phyloP scores from a whole-genome alignment of 1,284 basidiomycete species.

The Ceratorhiza oryzae-sativae region DNA sequence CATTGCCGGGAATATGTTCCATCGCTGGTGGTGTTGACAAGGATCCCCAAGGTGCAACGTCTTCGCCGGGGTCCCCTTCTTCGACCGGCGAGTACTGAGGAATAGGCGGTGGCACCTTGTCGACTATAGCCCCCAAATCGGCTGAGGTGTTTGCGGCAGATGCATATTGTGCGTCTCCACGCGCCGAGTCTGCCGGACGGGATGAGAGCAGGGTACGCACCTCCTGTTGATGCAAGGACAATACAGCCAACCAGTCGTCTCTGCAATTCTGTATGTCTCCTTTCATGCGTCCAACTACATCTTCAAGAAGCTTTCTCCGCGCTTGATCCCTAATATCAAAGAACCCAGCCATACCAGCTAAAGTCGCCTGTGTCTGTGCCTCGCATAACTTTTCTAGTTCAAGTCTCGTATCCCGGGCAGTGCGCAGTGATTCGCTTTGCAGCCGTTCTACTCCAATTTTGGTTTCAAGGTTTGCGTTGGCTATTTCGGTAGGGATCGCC shows the following conservation, averaged over 20 bases:
- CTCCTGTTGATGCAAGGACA: slow-evolving; percentile 27
- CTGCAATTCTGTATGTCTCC: not conserved
- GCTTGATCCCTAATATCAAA: not conserved
- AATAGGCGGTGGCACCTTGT: not conserved
- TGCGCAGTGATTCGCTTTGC: not conserved
- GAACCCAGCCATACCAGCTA: not conserved
- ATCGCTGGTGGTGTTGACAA: not conserved
- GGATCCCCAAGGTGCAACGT: not conserved
- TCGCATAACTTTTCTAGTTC: not conserved
- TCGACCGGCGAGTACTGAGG: too few relatives aligned
- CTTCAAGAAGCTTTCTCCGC: not conserved
- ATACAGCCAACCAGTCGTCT: slow-evolving; percentile 6
- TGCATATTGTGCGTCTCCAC: not conserved
- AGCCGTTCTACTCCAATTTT: not conserved
- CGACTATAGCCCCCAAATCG: not conserved
- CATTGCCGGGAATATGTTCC: not conserved
- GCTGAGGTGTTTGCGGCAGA: not conserved
- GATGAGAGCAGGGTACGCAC: slow-evolving; percentile 9
- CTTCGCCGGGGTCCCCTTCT: not conserved
- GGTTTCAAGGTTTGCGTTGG: slow-evolving; percentile 7
- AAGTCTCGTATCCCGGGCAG: not conserved
- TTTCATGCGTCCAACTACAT: not conserved
- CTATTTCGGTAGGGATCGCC: slow-evolving; percentile 6
- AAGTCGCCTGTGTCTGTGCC: slow-evolving; percentile 2
- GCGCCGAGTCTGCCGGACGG: not conserved